Evolutionary conservation across 768 basidiomycete species (phyloP), one percentile per base, ranked within the genome.

Genomic region (Mycena albidolilacea): DNA sequence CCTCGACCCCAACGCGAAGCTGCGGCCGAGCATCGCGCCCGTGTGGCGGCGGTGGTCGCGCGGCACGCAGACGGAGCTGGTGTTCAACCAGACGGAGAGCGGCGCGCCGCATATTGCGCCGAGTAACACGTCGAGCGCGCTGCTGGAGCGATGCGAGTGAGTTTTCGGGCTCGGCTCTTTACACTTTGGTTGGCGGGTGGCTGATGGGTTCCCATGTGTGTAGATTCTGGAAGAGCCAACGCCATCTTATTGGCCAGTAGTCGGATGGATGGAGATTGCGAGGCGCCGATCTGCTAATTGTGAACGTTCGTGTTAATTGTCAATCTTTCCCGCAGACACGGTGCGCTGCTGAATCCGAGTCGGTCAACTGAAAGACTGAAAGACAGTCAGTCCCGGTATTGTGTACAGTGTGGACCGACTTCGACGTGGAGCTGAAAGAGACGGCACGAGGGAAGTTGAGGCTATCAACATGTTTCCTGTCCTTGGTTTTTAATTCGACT

Each of bases 1-100:
- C 35, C 67, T 76, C 37, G 50, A 77, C 64, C 72, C 77, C n/a
- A 77, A 84, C 62, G 72, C 73, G 37, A 79, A 81, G 54, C 10
- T 71, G 60, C 58, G 57, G 30, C 23, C 46, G 3, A 76, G 55
- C 15, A 62, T 76, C 55, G 70, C 77, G 7, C 75, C 77, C 0
- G 5, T 23, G 48, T 76, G 72, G 76, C n/a, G 7, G 46, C 44
- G 39, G n/a, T 72, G 67, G 69, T 50, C 52, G 52, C 19, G 12
- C 0, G 39, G 7, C 7, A 72, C 60, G 7, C 5, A 58, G 11
- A 62, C 71, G 30, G 79, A 82, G 69, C 80, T 82, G 79, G 52
- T 80, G 7, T 82, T 80, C 63, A 80, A 79, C 60, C 7, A 62
- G 23, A 76, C 73, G 6, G 73, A 71, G 17, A 10, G 2, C 15